Evolutionary conservation across 2,329 filamentous ascomycete species (phyloP).

Genomic region (Orbilia brochopaga): DNA sequence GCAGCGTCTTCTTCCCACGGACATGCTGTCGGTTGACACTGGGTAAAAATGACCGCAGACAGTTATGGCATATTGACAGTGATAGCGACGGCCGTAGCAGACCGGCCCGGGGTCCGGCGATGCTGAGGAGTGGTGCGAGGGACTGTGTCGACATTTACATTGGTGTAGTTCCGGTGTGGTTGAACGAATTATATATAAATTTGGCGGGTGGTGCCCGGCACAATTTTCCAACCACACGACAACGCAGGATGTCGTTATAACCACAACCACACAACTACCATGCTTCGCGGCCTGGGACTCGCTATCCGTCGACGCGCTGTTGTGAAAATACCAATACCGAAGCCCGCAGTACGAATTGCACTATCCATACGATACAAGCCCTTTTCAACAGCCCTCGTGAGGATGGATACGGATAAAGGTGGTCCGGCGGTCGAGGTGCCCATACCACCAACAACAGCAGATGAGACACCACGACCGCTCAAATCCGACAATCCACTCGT

Average conservation of each 20-base stretch:
- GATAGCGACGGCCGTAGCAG: conserved; percentile 15
- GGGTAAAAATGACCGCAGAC: conserved; percentile 51
- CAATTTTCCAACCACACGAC: conserved; percentile 2
- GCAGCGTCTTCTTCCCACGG: conserved; percentile 61
- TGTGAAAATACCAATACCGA: neutral
- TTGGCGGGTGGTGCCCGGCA: neutral
- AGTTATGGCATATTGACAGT: conserved; percentile 53
- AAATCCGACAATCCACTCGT: conserved; percentile 65
- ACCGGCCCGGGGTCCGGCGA: conserved; percentile 10
- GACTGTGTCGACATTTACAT: conserved; percentile 46
- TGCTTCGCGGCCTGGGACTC: neutral
- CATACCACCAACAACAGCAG: neutral
- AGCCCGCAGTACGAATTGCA: neutral
- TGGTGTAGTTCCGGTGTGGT: neutral
- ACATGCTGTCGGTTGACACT: conserved; percentile 55
- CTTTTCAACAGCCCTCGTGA: too few relatives aligned
- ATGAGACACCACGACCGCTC: neutral
- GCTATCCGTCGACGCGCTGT: neutral
- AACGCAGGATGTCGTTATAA: neutral
- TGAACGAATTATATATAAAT: conserved; percentile 1
- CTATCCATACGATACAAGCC: neutral
- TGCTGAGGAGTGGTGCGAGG: conserved; percentile 53
- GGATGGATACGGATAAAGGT: neutral
- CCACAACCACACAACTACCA: neutral
- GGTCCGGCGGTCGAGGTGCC: neutral